Evolutionary conservation across 768 basidiomycete species (phyloP).

Genomic region (Serpula lacrymans): DNA sequence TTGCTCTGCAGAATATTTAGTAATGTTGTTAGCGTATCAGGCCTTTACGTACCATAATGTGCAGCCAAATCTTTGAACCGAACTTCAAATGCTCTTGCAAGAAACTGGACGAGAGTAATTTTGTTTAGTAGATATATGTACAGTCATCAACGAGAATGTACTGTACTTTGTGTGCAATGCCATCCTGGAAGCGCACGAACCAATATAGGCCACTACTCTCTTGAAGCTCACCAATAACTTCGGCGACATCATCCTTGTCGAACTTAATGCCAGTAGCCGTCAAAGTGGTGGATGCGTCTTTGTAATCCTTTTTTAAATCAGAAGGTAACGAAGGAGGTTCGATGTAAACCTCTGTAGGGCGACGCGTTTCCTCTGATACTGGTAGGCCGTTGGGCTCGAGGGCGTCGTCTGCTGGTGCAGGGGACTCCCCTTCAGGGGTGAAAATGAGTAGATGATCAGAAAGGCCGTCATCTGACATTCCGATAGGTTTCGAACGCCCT

Average conservation of each 20-base stretch:
- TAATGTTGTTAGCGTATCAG: constrained; percentile 8
- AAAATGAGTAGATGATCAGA: no score
- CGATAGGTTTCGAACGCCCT: no score
- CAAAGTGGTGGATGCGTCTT: constrained; percentile 29
- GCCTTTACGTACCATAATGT: constrained; percentile 48
- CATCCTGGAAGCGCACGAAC: constrained; percentile 56
- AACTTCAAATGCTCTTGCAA: constrained; percentile 34
- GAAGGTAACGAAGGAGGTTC: constrained; percentile 34
- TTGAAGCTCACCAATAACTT: constrained; percentile 57
- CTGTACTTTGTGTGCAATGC: constrained; percentile 57
- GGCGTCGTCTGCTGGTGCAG: no score
- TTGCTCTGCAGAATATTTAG: constrained; percentile 39
- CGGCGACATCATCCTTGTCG: constrained; percentile 29
- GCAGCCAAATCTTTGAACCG: constrained; percentile 45
- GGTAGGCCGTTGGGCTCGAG: no score
- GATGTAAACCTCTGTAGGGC: no score
- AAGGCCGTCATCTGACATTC: no score
- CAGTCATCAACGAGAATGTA: constrained; percentile 4
- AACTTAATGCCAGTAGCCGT: constrained; percentile 31
- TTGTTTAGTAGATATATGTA: constrained; percentile 3
- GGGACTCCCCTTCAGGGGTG: no score
- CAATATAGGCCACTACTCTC: constrained; percentile 44
- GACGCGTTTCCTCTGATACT: constrained; percentile 4
- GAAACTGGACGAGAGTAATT: constrained; percentile 38
- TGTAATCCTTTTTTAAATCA: constrained; percentile 41